Percentiles rank a stretch among this genome's conserved stretches.
Evolutionary conservation across 164 flowering plant genomes (phyloP).

Genomic region (Cinnamomum micranthum): DNA sequence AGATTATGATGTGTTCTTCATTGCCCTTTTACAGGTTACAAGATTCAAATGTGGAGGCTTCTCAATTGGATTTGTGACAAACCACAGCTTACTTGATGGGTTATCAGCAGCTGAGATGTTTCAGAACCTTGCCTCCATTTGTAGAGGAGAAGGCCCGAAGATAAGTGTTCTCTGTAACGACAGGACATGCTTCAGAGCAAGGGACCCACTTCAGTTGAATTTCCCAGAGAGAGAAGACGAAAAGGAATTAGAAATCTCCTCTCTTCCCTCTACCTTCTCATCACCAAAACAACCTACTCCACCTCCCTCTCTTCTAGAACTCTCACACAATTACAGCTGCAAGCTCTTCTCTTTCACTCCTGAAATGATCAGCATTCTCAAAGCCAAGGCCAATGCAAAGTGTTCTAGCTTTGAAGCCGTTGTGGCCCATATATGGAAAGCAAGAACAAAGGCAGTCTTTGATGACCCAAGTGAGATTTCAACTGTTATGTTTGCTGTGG

Average conservation of each 20-base stretch:
- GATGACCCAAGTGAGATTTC: conserved; percentile 22
- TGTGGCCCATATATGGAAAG: conserved; percentile 39
- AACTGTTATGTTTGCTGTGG: conserved; percentile 39
- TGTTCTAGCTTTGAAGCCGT: conserved; percentile 44
- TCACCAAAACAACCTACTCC: conserved; percentile 15
- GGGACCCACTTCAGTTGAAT: conserved; percentile 35
- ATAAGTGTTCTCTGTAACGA: conserved; percentile 22
- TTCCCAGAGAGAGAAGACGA: conserved; percentile 34
- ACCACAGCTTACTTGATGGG: conserved; percentile 46
- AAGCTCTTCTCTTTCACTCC: conserved; percentile 32
- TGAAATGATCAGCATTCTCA: conserved; percentile 27
- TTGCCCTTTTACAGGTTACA: conserved; percentile 31
- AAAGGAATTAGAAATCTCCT: conserved; percentile 15
- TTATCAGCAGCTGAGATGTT: conserved; percentile 44
- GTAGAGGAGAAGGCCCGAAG: conserved; percentile 35
- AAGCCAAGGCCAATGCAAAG: conserved; percentile 22
- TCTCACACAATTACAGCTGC: conserved; percentile 20
- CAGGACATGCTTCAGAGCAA: conserved; percentile 37
- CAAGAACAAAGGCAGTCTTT: conserved; percentile 35
- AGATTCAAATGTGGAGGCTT: conserved; percentile 48
- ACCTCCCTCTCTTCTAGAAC: conserved; percentile 12
- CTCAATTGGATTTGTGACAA: conserved; percentile 39
- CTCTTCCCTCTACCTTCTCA: conserved; percentile 29
- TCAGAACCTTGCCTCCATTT: conserved; percentile 35
- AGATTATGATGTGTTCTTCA: not conserved